Evolutionary conservation across 2,329 filamentous ascomycete species (phyloP).

Genomic region (Penicillium sp.): DNA sequence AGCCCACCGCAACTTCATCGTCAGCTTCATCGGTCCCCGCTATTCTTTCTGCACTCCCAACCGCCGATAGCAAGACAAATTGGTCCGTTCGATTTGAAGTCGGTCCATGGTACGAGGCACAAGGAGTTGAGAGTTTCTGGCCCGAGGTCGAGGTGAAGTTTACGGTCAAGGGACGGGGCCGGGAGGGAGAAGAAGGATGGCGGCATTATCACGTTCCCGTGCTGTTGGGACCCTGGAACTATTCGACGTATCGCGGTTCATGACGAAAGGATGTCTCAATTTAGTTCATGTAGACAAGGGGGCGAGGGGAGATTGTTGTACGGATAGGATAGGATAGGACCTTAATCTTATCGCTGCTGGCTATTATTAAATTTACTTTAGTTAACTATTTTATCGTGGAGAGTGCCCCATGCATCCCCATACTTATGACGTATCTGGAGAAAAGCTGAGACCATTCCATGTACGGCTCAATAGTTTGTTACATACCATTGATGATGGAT

Average conservation of each 20-base stretch:
- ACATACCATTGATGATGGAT: too few relatives aligned
- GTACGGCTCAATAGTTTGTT: too few relatives aligned
- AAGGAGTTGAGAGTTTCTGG: constrained; percentile 44
- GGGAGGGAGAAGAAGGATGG: constrained; percentile 37
- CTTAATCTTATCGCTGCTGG: too few relatives aligned
- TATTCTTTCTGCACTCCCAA: constrained; percentile 30
- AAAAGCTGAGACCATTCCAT: too few relatives aligned
- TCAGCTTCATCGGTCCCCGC: constrained; percentile 20
- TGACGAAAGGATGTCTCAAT: too few relatives aligned
- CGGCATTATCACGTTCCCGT: constrained; percentile 46
- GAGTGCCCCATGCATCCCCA: too few relatives aligned
- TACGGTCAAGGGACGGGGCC: constrained; percentile 38
- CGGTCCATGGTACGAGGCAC: constrained; percentile 40
- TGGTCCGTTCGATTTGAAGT: constrained; percentile 42
- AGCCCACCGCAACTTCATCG: constrained; percentile 19
- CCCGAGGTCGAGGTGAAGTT: constrained; percentile 45
- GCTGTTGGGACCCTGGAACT: constrained; percentile 44
- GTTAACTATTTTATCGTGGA: too few relatives aligned
- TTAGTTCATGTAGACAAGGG: too few relatives aligned
- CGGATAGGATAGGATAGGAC: too few relatives aligned
- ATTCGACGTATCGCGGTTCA: constrained; percentile 45
- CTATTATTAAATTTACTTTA: too few relatives aligned
- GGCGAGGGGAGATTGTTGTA: too few relatives aligned
- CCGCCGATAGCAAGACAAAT: constrained; percentile 33
- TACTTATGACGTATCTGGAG: too few relatives aligned